Evolutionary conservation across 192 early-diverging fungal genomes (phyloP).

Genomic region (Coemansia sp.): DNA sequence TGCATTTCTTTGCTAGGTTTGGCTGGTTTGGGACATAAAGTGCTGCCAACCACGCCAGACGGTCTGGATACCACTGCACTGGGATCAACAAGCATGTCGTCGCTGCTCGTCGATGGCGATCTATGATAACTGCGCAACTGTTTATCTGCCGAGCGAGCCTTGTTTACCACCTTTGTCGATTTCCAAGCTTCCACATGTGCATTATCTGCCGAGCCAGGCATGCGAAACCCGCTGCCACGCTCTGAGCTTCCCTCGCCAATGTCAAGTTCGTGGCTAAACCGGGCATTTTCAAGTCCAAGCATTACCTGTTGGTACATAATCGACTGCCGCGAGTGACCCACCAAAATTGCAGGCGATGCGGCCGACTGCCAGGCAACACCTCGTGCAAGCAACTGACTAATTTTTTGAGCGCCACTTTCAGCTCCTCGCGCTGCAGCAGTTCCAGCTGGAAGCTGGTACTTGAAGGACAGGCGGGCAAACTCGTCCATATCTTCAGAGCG

Average conservation of each 20-base stretch:
- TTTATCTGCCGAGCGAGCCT: neutral
- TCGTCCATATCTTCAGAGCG: constrained; percentile 17
- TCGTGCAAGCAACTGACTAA: constrained; percentile 25
- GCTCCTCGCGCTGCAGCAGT: neutral
- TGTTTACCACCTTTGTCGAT: neutral
- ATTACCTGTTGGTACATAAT: constrained; percentile 32
- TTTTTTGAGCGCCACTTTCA: constrained; percentile 4
- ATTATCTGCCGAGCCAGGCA: constrained; percentile 12
- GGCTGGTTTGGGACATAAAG: neutral
- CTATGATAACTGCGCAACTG: neutral
- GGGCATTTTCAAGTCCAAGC: constrained; percentile 37
- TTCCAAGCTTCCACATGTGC: neutral
- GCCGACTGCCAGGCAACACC: constrained; percentile 46
- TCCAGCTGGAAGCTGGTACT: constrained; percentile 18
- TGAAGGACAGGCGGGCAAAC: constrained; percentile 28
- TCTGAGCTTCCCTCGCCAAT: neutral
- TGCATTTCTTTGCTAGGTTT: neutral
- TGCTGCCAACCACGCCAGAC: neutral
- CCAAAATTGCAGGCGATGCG: constrained; percentile 18
- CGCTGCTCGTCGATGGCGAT: constrained; percentile 7
- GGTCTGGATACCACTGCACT: neutral
- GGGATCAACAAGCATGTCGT: constrained; percentile 16
- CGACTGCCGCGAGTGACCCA: constrained; percentile 30
- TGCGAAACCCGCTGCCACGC: neutral
- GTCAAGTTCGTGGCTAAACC: constrained; percentile 18